Evolutionary conservation across 2,329 filamentous ascomycete genomes (phyloP), one percentile per base, ranked within the genome.

Genomic region (Fusarium sp.): DNA sequence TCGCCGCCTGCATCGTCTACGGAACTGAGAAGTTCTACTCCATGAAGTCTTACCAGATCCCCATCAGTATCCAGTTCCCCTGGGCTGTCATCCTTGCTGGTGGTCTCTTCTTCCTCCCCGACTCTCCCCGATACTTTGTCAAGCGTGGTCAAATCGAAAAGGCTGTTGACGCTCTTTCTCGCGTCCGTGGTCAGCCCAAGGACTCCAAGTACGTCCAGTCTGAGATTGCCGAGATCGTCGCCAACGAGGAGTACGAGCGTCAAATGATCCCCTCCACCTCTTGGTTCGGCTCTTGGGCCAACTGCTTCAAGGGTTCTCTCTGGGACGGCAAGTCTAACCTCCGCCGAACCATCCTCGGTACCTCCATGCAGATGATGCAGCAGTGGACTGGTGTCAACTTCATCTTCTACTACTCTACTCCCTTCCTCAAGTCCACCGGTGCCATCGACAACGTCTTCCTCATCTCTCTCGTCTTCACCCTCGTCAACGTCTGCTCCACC

Each of bases 311-410:
- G 69, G 69, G 69, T 14, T 63, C 57, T 57, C 90, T 71, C 42
- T 71, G 60, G 60, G 60, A 61, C 14, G 68, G 56, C 65, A 71
- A 71, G 42, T 71, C 68, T 32, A 71, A 71, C 69, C 69, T 72
- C 91, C 90, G 68, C 57, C 69, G 68, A 71, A 71, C 69, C 27
- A 88, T 93, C 63, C 85, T 93, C 46, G 91, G 91, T 75, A 91
- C 88, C 46, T 90, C 90, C 27, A 84, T 93, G 34, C 91, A 93
- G 84, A 93, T 93, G 91, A 92, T 93, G 90, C 91, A 93, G 81
- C 91, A 92, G 81, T 88, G 85, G 88, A 94, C 92, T 27, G 93
- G 94, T 85, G 92, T 97, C 82, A 97, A 97, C 87, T 97, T 95
- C 82, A 93, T 96, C 85, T 96, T 94, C 85, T 92, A 93, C 84